Percentiles rank a stretch among this genome's conserved stretches.
Conservation (phyloP, 1,139 yeast species). For the Kurtzmaniella natalensis region DNA sequence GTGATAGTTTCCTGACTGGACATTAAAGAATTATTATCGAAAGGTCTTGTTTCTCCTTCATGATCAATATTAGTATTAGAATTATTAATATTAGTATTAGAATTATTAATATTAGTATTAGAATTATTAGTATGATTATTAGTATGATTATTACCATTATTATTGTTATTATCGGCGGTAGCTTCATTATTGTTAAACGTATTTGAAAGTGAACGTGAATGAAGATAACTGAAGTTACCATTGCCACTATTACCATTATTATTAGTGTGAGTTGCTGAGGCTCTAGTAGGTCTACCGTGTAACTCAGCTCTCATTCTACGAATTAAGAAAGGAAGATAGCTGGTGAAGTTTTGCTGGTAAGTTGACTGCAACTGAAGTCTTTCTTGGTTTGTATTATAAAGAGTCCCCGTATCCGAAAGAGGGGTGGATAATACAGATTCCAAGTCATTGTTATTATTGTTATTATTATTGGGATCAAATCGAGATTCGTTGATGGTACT, state of each 20-base stretch:
- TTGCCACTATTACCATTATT: constrained; percentile 4
- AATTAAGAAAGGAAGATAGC: constrained; percentile 34
- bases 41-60: constrained; percentile 13
- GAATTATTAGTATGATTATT: no score
- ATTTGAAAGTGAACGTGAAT: background rate
- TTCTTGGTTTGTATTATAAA: constrained; percentile 13
- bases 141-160: constrained; percentile 22
- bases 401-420: constrained; percentile 19
- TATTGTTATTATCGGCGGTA: background rate
- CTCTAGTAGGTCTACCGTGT: no score
- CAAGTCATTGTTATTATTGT: background rate
- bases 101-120: background rate
- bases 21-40: background rate
- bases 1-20: constrained; percentile 8
- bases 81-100: background rate
- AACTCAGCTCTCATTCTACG: constrained; percentile 21
- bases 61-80: background rate
- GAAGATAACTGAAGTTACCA: background rate
- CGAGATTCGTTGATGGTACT: no score
- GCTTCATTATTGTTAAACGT: no score
- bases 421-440: constrained; percentile 8
- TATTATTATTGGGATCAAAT: no score
- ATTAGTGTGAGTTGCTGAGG: background rate
- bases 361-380: constrained; percentile 33
- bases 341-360: constrained; percentile 34